Evolutionary conservation across 495 filamentous ascomycete species (phyloP), one percentile per base, ranked within the genome.

Genomic region (Talaromyces proteolyticus): DNA sequence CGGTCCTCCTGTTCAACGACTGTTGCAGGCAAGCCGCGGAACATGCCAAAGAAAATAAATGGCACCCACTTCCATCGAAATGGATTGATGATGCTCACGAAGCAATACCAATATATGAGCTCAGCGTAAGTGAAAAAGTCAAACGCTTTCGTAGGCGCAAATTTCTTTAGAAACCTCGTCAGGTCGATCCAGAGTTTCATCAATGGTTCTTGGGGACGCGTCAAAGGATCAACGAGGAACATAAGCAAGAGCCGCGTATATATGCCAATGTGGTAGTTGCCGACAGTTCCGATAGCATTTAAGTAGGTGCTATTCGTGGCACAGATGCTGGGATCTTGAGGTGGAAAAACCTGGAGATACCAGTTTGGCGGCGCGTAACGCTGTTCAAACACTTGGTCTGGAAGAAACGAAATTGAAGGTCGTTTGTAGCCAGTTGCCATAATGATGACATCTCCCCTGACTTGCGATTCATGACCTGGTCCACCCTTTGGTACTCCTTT

Each of bases 91-190:
- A 77, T 68, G 37, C 92, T 76, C 41, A 81, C 82, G 59, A 92
- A 93, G 0, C 81, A 66, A 56, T 91, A 92, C 89, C 89, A 95
- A 70, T 87, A 93, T 10, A 89, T 57, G 44, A 95, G 67, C 62
- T 95, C 88, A 1, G 82, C 73, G 57, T 95, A 93, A 0, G 89
- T 93, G 62, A 93, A 92, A 70, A 95, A 91, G 57, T 91, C 87
- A 58, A 91, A 90, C 0, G 87, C 85, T 2, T 76, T 78, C 0
- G 82, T 85, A 0, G 89, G 88, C 0, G 85, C 78, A 18, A 75
- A 66, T 4, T 57, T 56, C 66, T 95, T 95, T 57, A 93, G 66
- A 26, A 79, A 60, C n/a, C 79, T 74, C 6, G 89, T 95, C 74
- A 92, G 86, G 57, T 88, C 84, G 56, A 95, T 89, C 89, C 89